Evolutionary conservation across 2,329 filamentous ascomycete species (phyloP).

Genomic region (Xylaria sp.): DNA sequence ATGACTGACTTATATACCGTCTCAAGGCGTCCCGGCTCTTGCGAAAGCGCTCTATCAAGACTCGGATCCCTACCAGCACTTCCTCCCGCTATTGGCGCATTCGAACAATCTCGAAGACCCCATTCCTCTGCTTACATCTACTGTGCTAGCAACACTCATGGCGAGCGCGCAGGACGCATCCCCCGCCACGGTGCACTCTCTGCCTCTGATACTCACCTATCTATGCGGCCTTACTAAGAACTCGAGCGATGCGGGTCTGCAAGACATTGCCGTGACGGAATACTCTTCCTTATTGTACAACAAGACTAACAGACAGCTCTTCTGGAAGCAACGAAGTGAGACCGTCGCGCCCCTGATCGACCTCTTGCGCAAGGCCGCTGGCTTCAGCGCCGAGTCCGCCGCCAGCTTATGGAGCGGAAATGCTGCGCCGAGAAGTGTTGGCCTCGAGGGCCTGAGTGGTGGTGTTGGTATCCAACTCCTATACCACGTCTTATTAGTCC

Average conservation of each 20-base stretch:
- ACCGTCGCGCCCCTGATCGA: slow-evolving; percentile 76
- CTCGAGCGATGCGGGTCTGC: slow-evolving; percentile 72
- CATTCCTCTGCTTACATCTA: slow-evolving; percentile 83
- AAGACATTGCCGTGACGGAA: slow-evolving; percentile 91
- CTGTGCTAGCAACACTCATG: slow-evolving; percentile 76
- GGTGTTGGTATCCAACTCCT: slow-evolving; percentile 88
- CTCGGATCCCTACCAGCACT: slow-evolving; percentile 72
- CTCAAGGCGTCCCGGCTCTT: slow-evolving; percentile 65
- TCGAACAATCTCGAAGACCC: slow-evolving; percentile 69
- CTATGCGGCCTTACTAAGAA: slow-evolving; percentile 78
- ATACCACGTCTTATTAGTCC: slow-evolving; percentile 85
- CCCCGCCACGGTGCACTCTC: slow-evolving; percentile 60
- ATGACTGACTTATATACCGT: too few species aligned
- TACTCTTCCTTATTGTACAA: slow-evolving; percentile 81
- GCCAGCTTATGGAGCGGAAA: slow-evolving; percentile 58
- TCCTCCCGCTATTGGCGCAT: slow-evolving; percentile 77
- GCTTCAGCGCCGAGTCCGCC: slow-evolving; percentile 58
- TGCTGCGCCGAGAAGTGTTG: slow-evolving; percentile 50
- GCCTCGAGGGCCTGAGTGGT: slow-evolving; percentile 63
- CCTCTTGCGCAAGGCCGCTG: slow-evolving; percentile 73
- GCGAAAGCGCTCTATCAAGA: slow-evolving; percentile 70
- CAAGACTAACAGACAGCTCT: slow-evolving; percentile 67
- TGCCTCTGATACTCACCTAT: slow-evolving; percentile 80
- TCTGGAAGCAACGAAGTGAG: slow-evolving; percentile 87
- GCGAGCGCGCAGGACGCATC: slow-evolving; percentile 59